Evolutionary conservation across 176 grass and related monocot genomes (phyloP), one percentile per base, ranked within the genome.

Genomic region (Ensete ventricosum): DNA sequence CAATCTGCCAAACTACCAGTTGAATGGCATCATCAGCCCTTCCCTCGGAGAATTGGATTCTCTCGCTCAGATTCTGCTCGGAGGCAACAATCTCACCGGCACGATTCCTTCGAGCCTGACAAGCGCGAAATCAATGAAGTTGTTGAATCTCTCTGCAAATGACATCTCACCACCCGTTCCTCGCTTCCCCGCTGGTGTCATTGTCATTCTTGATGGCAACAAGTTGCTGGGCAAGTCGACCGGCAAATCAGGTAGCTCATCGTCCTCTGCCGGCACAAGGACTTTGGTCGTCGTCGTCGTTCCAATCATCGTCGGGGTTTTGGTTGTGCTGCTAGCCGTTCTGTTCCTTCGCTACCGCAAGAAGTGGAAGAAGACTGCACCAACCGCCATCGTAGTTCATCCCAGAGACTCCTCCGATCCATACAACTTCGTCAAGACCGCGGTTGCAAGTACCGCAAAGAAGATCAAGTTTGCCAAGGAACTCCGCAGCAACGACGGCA

Each of bases 21-120:
- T 96, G 72, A 87, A 84, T 29, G 92, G 92, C 53, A 96, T 81
- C 0, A 84, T 96, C 26, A 92, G 89, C 69, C 55, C 67, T 25
- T 83, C 73, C 13, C 83, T 96, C 14, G 89, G 58, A 0, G 69
- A 87, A 14, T 79, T 96, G 17, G 81, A 72, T 11, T 14, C 67
- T 9, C 85, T 96, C 54, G 11, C 27, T 0, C 55, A 84, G 6
- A 67, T 96, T 71, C 84, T 22, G 17, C 92, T 96, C 17, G 12
- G 51, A 10, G 65, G 73, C 6, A 96, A 96, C 50, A 22, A 89
- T 73, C 80, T 96, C 43, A 89, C 87, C 0, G 92, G 92, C 5
- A 72, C 20, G 23, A 82, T 96, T 69, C 92, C 92, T 1, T 55
- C 80, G 1, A 89, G 77, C 76, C 86, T 92, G 19, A 72, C 76